Base-by-base conservation (phyloP, 1,284 basidiomycete species). In the Boletellus sp. region DNA sequence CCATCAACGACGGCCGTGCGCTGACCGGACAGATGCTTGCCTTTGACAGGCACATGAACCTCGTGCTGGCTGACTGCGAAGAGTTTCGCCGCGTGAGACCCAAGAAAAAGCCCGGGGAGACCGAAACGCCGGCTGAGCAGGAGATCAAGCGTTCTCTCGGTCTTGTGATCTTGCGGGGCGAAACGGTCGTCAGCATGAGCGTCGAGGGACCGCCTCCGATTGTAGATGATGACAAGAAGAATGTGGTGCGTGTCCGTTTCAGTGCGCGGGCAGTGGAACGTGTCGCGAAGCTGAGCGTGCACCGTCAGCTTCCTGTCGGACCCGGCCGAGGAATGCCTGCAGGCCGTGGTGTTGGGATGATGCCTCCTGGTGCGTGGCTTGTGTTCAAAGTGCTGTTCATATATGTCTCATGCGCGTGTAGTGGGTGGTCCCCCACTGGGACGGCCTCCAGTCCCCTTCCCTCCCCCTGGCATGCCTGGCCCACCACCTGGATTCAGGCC, bases 31-130 rank as follows among this genome's bases (percentile, higher is more conserved):
- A 98, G 75, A 96, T 99, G 89, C 88, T 99, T 66, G 97, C 97
- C 47, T 99, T 98, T 70, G 97, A 99, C 78, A 89, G 91, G 66
- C 97, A 99, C 76, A 99, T 99, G 96, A 99, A 99, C 75, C 81
- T 99, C 61, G 97, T 99, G 47, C 77, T 99, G 50, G 93, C 95
- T 13, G 96, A 99, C 62, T 97, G 94, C 68, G 94, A 97, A 74
- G 96, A 97, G 72, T 97, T 97, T 69, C 76, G 94, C 64, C 85
- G 89, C 57, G 85, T 97, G 43, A 84, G 89, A 59, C 87, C 88
- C 43, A 92, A 93, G 75, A 91, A 89, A 76, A 90, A 91, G 72
- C 67, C 80, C 13, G 88, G 86, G 30, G 86, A 90, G 69, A 71
- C 63, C 7, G 86, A 88, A 62, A 78, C 88, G 6, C 84, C 86